These are phyloP conservation scores for Rhodomyrtus psidioides DNA, from an alignment of 441 rosid genomes.

Conservation along the genomic window DNA sequence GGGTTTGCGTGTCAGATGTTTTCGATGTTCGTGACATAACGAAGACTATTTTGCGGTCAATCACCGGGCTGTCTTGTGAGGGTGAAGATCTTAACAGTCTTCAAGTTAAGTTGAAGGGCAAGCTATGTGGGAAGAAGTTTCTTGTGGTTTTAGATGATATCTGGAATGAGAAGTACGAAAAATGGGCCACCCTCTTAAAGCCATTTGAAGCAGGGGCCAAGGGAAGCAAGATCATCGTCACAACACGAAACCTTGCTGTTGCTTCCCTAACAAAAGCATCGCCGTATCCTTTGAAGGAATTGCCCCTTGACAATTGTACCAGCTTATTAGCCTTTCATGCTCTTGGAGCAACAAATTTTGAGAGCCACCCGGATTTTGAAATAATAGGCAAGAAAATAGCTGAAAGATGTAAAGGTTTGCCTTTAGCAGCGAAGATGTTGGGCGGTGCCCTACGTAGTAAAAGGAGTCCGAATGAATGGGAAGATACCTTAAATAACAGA, in stretches of 20 bases:
- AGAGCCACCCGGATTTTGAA: background rate
- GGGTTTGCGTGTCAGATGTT: background rate
- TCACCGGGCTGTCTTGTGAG: rapidly evolving
- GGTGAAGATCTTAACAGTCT: background rate
- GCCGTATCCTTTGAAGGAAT: background rate
- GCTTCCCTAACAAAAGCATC: background rate
- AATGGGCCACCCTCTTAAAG: background rate
- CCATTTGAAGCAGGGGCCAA: background rate
- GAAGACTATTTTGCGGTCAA: background rate
- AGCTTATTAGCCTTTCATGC: background rate
- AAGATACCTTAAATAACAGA: background rate
- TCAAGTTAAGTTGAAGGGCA: background rate
- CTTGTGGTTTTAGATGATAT: background rate
- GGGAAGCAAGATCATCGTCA: background rate
- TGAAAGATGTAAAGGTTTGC: background rate
- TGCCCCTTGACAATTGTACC: background rate
- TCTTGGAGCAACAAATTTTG: background rate
- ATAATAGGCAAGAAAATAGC: background rate
- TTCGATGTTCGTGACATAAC: background rate
- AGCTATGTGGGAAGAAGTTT: background rate
- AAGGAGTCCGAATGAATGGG: background rate
- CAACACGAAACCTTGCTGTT: background rate
- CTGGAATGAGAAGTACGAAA: background rate
- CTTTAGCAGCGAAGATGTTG: background rate
- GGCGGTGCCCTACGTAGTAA: background rate